phyloP scores from a whole-genome alignment of 768 basidiomycete genomes.

The Amanita fuliginea region DNA sequence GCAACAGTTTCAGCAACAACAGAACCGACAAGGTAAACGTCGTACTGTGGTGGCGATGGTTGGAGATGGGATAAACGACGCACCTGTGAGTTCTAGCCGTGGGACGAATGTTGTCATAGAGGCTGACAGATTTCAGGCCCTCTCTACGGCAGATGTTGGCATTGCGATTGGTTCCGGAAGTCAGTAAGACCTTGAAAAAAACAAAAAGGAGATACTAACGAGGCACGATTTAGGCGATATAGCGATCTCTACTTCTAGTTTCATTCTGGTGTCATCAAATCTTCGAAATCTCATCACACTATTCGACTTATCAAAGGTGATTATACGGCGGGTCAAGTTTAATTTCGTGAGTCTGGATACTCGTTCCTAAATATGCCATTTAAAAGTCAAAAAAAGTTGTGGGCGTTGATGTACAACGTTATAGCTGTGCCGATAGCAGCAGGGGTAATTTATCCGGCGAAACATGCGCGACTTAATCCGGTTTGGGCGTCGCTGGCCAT shows the following conservation, averaged over 20 bases:
- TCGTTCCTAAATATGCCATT: background rate
- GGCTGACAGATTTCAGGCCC: constrained; percentile 20
- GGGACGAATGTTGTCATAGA: background rate
- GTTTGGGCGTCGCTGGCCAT: constrained; percentile 77
- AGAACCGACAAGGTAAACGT: constrained; percentile 11
- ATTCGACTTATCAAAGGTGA: constrained; percentile 47
- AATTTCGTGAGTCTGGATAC: constrained; percentile 48
- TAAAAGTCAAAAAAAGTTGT: constrained; percentile 26
- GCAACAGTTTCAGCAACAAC: constrained; percentile 35
- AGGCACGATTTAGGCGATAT: constrained; percentile 33
- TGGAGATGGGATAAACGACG: constrained; percentile 55
- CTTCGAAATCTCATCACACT: constrained; percentile 50
- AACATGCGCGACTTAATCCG: constrained; percentile 52
- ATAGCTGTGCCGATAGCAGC: constrained; percentile 66
- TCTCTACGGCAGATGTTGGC: constrained; percentile 48
- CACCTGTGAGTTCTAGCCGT: constrained; percentile 24
- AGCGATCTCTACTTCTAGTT: constrained; percentile 69
- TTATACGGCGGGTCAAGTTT: constrained; percentile 59
- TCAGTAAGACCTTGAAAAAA: constrained; percentile 15
- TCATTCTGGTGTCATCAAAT: constrained; percentile 65
- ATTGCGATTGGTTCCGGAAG: constrained; percentile 64
- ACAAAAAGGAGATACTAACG: background rate
- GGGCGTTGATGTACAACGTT: constrained; percentile 62
- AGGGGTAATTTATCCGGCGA: constrained; percentile 62
- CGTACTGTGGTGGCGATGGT: constrained; percentile 45